These are phyloP conservation scores for Helicostylum pulchrum DNA, from an alignment of 192 early-diverging fungal species.

Conservation along the genomic window DNA sequence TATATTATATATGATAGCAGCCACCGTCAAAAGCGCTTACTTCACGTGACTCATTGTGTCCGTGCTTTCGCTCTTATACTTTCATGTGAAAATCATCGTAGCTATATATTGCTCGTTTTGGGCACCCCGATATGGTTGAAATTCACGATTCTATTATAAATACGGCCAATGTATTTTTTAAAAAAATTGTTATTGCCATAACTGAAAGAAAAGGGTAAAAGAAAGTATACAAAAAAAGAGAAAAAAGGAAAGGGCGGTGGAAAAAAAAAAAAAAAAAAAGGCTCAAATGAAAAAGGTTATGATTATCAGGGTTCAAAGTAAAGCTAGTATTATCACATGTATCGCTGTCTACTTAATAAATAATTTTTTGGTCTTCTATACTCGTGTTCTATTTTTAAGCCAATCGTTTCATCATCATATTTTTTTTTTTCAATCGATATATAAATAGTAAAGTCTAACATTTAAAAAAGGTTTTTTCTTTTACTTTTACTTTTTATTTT, in stretches of 20 bases:
- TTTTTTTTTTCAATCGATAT: no score
- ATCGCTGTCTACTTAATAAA: not conserved
- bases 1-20: no score
- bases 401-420: not conserved
- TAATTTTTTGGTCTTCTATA: not conserved
- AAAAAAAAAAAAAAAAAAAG: constrained; percentile 4
- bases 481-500: not conserved
- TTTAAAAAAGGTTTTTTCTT: not conserved
- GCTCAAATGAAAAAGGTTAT: not conserved
- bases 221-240: not conserved
- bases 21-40: no score
- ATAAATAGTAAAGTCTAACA: not conserved
- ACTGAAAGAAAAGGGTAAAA: not conserved
- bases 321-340: not conserved
- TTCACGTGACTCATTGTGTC: no score
- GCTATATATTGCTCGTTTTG: no score
- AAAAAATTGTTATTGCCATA: not conserved
- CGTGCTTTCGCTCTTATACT: not conserved
- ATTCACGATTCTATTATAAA: no score
- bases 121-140: no score
- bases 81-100: not conserved
- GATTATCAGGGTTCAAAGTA: not conserved
- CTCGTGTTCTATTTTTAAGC: constrained; percentile 2
- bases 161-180: no score
- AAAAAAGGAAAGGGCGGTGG: not conserved